Conservation (phyloP, 495 filamentous ascomycete species). For the Letharia columbiana region DNA sequence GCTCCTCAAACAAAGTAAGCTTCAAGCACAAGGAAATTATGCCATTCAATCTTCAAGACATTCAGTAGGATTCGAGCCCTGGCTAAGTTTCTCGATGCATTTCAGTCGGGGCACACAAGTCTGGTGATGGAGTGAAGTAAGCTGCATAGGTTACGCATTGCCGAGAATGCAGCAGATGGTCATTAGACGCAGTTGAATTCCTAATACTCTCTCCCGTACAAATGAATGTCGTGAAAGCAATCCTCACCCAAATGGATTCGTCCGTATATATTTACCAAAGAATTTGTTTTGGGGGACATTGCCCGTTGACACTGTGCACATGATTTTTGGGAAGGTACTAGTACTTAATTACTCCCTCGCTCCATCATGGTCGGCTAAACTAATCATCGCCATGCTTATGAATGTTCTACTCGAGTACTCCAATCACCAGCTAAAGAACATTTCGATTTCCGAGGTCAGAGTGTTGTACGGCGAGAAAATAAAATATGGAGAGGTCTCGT, state of each 20-base stretch:
- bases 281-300: background rate
- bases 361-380: no score
- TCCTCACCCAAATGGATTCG: background rate
- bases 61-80: background rate
- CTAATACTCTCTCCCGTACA: background rate
- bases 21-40: background rate
- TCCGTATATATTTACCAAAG: background rate
- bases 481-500: conserved; percentile 5
- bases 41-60: background rate
- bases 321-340: no score
- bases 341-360: no score
- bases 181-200: background rate
- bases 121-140: conserved; percentile 1
- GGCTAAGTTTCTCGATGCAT: background rate
- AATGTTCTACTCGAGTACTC: no score
- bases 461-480: background rate
- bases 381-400: no score
- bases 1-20: background rate
- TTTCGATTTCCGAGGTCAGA: no score
- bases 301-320: background rate
- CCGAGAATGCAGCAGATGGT: conserved; percentile 1
- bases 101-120: background rate
- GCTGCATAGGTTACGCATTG: background rate
- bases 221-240: background rate
- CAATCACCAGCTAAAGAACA: no score